Conservation (phyloP, 345 rosid genomes). For the Dimocarpus longan region DNA sequence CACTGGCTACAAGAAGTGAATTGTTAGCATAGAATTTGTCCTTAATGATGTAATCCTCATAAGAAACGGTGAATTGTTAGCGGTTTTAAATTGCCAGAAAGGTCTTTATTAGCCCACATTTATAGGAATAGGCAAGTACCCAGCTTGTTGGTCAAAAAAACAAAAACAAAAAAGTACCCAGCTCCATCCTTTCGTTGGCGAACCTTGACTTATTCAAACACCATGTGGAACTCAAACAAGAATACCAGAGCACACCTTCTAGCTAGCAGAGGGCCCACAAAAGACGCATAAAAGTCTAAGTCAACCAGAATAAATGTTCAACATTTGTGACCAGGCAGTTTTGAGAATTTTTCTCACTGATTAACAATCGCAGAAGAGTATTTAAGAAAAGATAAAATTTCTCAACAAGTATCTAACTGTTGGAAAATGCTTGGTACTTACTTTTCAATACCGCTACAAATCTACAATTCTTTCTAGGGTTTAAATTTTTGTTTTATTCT, state of each 20-base stretch:
- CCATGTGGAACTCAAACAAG: background rate
- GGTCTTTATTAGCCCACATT: no score
- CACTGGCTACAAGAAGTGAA: slow-evolving; percentile 39
- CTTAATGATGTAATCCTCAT: slow-evolving; percentile 44
- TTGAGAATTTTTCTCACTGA: background rate
- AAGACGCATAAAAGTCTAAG: background rate
- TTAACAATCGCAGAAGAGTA: no score
- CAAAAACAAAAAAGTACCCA: no score
- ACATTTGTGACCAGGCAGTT: background rate
- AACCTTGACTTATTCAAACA: slow-evolving; percentile 26
- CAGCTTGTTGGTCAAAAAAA: no score
- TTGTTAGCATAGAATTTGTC: slow-evolving; percentile 38
- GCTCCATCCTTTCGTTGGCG: background rate
- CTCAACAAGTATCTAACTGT: no score
- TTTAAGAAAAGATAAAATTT: no score
- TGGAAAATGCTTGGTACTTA: no score
- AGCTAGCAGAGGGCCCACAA: background rate
- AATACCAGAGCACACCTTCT: background rate
- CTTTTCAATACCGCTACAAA: no score
- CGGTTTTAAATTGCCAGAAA: background rate
- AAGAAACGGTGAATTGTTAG: no score
- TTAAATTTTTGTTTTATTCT: no score
- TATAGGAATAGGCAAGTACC: background rate
- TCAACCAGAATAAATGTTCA: background rate
- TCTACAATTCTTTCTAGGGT: no score